phyloP scores from a whole-genome alignment of 2,329 filamentous ascomycete genomes.

The Cladosporium sp. region DNA sequence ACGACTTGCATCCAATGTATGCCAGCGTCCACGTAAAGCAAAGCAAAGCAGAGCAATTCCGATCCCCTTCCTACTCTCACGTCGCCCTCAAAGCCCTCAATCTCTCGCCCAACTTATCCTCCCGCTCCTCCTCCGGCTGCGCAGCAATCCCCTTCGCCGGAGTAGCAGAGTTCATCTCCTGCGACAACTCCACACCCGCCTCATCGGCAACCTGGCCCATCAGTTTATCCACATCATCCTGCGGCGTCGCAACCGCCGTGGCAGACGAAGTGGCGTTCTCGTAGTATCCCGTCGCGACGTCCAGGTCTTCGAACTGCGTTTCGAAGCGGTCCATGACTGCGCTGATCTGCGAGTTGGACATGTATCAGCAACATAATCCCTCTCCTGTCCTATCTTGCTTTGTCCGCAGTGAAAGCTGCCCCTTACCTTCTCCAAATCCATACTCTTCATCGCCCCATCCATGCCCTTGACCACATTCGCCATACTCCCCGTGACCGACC shows the following conservation, averaged over 20 bases:
- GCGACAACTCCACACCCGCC: slow-evolving; percentile 74
- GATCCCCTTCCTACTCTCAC: too few species aligned
- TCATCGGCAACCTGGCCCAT: slow-evolving; percentile 84
- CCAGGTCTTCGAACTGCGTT: slow-evolving; percentile 49
- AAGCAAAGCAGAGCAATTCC: too few species aligned
- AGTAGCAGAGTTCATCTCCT: slow-evolving; percentile 62
- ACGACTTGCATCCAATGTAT: not conserved
- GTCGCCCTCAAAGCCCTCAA: slow-evolving; percentile 44
- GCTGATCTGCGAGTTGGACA: slow-evolving; percentile 45
- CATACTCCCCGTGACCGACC: slow-evolving; percentile 57
- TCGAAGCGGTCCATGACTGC: slow-evolving; percentile 64
- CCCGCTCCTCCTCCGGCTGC: slow-evolving; percentile 67
- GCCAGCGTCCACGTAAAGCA: too few species aligned
- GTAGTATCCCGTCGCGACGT: slow-evolving; percentile 62
- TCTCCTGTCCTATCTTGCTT: not conserved
- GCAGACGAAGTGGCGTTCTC: slow-evolving; percentile 78
- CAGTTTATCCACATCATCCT: slow-evolving; percentile 82
- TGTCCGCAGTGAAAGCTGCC: not conserved
- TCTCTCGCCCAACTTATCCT: slow-evolving; percentile 64
- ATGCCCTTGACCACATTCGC: slow-evolving; percentile 58
- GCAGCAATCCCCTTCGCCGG: slow-evolving; percentile 49
- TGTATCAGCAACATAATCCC: not conserved
- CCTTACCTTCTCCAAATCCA: slow-evolving; percentile 57
- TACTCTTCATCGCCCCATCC: slow-evolving; percentile 59
- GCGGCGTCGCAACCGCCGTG: slow-evolving; percentile 67